Conservation (phyloP, 768 basidiomycete species). For the Pulveroboletus sp. region DNA sequence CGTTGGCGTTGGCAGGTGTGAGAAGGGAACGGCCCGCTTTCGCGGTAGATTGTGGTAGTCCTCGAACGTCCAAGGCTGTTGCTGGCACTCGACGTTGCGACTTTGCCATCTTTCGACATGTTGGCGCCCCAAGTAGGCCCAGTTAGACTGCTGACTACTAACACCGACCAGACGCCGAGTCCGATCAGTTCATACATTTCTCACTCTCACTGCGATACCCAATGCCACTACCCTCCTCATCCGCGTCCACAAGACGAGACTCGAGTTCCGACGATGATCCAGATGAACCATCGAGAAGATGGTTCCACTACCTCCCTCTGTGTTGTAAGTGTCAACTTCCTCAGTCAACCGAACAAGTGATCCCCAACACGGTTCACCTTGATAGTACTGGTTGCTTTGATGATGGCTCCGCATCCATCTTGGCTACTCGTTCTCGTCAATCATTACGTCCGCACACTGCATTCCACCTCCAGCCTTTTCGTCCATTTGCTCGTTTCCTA, state of each 20-base stretch:
- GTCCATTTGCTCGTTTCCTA: conserved; percentile 58
- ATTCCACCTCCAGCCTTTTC: conserved; percentile 42
- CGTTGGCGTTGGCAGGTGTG: background rate
- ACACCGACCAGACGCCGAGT: background rate
- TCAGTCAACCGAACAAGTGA: background rate
- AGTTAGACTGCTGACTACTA: background rate
- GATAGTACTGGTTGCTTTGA: conserved; percentile 47
- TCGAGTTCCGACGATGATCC: conserved; percentile 25
- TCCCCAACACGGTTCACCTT: conserved; percentile 3
- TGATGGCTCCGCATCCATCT: conserved; percentile 73
- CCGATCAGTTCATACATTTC: background rate
- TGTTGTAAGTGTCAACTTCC: conserved; percentile 37
- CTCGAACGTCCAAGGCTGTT: background rate
- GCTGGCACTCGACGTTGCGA: too few relatives aligned
- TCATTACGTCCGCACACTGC: conserved; percentile 56
- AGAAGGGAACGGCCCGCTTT: background rate
- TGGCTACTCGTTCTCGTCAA: conserved; percentile 61
- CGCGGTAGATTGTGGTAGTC: background rate
- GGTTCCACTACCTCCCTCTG: conserved; percentile 57
- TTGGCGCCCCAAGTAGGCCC: too few relatives aligned
- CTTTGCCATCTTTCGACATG: background rate
- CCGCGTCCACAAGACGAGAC: conserved; percentile 12
- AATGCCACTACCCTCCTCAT: conserved; percentile 30
- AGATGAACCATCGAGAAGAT: conserved; percentile 39
- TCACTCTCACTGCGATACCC: conserved; percentile 5